phyloP scores from a whole-genome alignment of 2,329 filamentous ascomycete genomes.

The Fusarium buxicola region DNA sequence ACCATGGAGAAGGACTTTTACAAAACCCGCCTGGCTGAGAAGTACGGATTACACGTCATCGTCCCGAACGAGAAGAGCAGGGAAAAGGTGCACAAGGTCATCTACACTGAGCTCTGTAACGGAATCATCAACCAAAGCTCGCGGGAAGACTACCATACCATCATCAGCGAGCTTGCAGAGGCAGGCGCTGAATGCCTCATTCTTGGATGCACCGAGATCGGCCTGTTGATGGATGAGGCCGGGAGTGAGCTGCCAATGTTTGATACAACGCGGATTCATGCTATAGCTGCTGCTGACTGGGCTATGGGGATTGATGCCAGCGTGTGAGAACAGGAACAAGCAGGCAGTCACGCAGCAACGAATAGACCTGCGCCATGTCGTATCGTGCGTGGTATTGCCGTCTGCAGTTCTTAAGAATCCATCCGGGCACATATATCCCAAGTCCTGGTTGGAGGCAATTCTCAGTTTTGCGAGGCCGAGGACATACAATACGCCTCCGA shows the following conservation, averaged over 20 bases:
- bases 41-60: slow-evolving; percentile 27
- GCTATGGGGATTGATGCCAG: slow-evolving; percentile 23
- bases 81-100: slow-evolving; percentile 28
- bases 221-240: slow-evolving; percentile 27
- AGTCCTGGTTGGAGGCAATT: no score
- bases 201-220: slow-evolving; percentile 45
- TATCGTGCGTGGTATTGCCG: no score
- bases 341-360: no score
- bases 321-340: no score
- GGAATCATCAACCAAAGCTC: slow-evolving; percentile 31
- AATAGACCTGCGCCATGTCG: no score
- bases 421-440: no score
- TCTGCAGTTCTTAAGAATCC: no score
- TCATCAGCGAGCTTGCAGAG: slow-evolving; percentile 24
- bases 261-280: slow-evolving; percentile 43
- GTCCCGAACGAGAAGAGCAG: slow-evolving; percentile 11
- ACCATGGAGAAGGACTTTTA: slow-evolving; percentile 45
- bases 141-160: slow-evolving; percentile 12
- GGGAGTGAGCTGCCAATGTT: slow-evolving; percentile 35
- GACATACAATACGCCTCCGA: no score
- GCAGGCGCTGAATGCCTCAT: slow-evolving; percentile 40
- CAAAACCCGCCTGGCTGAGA: slow-evolving; percentile 22
- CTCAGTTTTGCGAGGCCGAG: no score
- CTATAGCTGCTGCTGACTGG: slow-evolving; percentile 41
- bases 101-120: slow-evolving; percentile 42